A percentile compares a stretch with the other conserved stretches of the same genome.
Evolutionary conservation across 352 stramenopile species (phyloP).

Genomic region (Phytophthora nicotianae): DNA sequence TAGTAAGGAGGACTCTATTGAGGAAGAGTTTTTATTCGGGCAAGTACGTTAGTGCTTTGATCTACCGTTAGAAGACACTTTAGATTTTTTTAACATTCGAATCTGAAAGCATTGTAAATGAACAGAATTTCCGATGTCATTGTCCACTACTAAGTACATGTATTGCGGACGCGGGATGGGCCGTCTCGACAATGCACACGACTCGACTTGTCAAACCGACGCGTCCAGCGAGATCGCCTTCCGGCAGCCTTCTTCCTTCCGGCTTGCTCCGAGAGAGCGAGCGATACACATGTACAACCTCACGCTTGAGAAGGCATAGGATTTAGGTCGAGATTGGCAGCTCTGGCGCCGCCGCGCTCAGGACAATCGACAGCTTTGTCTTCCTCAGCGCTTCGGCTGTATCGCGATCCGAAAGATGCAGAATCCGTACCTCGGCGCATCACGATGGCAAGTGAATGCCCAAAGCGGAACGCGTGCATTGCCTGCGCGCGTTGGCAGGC

Average conservation of each 20-base stretch:
- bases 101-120: too few species aligned
- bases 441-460: constrained; percentile 4
- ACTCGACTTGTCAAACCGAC: constrained; percentile 20
- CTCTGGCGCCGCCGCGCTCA: constrained; percentile 1
- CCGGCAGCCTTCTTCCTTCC: neutral
- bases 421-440: constrained; percentile 21
- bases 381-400: constrained; percentile 26
- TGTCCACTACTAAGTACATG: too few species aligned
- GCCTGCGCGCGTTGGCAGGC: too few species aligned
- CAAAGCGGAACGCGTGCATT: neutral
- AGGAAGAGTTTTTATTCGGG: too few species aligned
- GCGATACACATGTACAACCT: constrained; percentile 13
- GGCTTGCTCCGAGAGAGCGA: constrained; percentile 12
- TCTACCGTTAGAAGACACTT: too few species aligned
- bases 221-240: constrained; percentile 29
- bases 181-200: constrained; percentile 20
- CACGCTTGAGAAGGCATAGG: constrained; percentile 4
- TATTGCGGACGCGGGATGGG: constrained; percentile 14
- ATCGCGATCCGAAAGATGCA: constrained; percentile 25
- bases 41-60: too few species aligned
- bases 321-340: constrained; percentile 14
- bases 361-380: constrained; percentile 22
- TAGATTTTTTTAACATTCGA: too few species aligned
- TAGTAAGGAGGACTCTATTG: too few species aligned
- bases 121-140: too few species aligned